Base-by-base conservation (phyloP, 2,329 filamentous ascomycete species). In the Botrytis elliptica region DNA sequence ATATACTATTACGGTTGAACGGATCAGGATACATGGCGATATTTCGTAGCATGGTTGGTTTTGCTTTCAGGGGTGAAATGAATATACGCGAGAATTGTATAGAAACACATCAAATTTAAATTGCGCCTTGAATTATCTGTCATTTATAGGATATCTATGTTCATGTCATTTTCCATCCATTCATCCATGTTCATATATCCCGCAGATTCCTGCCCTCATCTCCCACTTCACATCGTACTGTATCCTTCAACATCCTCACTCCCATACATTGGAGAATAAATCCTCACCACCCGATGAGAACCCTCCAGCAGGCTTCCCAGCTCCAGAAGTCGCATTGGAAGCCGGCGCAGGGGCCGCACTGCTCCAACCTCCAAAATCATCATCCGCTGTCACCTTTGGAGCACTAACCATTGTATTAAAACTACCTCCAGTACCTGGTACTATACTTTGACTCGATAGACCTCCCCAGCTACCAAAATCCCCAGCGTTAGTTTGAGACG, bases 291-390 rank as follows among this genome's bases (percentile, higher is more conserved):
- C 89, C 16, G 69, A 64, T 12, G 69, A 46, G 42, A 72, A 72
- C 8, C 71, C 71, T 7, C 62, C 59, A 36, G 49, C 57, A 59
- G 70, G 52, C 38, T 72, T 72, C n/a, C 49, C 66, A 33, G 88
- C 90, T 77, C 91, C 89, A 22, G 88, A 88, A 36, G 86, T 84
- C 40, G 87, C 84, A 49, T 90, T 85, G 83, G 92, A 88, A 67
- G 86, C 83, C 22, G 82, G 79, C 42, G 83, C 88, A 79, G 88
- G 91, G 84, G 86, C 85, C 63, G 90, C 89, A 80, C 93, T 97
- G 66, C 93, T 90, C 95, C 95, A 98, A 20, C 95, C 95, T 33
- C 95, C 95, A 84, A 98, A 98, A 81, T 98, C 95, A 82, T 98
- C 95, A 79, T 98, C 95, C 0, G 93, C 92, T 52, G 92, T 88